Evolutionary conservation across 2,329 filamentous ascomycete species (phyloP), one percentile per base, ranked within the genome.

Genomic region (Penicillium rolfsii): DNA sequence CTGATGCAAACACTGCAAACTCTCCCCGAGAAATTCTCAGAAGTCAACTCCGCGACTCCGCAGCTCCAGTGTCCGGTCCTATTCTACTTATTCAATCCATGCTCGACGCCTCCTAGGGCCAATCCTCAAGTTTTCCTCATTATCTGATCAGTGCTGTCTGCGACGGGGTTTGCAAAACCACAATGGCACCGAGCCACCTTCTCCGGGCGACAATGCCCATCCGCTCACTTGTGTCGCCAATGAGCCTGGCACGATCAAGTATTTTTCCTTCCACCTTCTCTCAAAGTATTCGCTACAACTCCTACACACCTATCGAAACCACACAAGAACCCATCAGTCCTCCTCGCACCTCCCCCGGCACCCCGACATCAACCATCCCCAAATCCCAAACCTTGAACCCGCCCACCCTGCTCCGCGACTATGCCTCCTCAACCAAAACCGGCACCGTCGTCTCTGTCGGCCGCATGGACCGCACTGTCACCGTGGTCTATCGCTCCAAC

Each of bases 381-480:
- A 41, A 43, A 40, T 43, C 49, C 22, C 49, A 43, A 41, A 52
- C 54, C 30, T 64, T 66, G 58, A 59, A 57, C 59, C 61, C 63
- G 12, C 71, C 68, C 24, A 65, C 73, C 41, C 72, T 71, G 38
- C 70, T 76, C 57, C 75, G 75, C 66, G 64, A 56, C 57, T 78
- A 77, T 63, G 73, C 74, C 63, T 76, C 72, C 64, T 67, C 62
- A 53, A 55, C 72, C 56, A 74, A 74, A 60, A 73, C 66, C 59
- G 77, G 77, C 64, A 79, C 76, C 45, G 77, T 80, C 28, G 67
- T 74, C 52, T 77, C 77, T 24, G 77, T 76, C 52, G 77, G 77
- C 54, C 69, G 70, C 28, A 80, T 79, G 77, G 68, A 78, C 56
- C 75, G 74, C 59, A 79, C 76, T 36, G 77, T 77, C 53, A 73